Evolutionary conservation across 1,284 basidiomycete genomes (phyloP).

Genomic region (Ustilago bromivora): DNA sequence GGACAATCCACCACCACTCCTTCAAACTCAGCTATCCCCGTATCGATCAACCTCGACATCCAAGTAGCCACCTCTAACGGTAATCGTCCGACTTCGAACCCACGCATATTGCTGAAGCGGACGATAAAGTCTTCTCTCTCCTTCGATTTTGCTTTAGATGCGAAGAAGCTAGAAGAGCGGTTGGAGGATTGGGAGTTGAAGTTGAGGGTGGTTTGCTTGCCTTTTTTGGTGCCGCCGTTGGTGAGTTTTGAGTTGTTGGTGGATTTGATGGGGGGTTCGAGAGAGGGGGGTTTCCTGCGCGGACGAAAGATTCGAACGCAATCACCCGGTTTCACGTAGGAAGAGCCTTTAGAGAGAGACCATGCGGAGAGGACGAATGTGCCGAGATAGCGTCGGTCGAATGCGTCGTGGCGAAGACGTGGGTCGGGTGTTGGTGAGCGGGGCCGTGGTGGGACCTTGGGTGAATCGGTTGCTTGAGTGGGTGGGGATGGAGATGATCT

Average conservation of each 20-base stretch:
- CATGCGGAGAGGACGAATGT: slow-evolving; percentile 66
- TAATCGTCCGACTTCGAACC: slow-evolving; percentile 66
- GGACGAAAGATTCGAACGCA: slow-evolving; percentile 58
- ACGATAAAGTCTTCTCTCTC: slow-evolving; percentile 64
- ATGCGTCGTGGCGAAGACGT: slow-evolving; percentile 44
- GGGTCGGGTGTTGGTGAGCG: slow-evolving; percentile 44
- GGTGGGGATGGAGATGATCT: slow-evolving; percentile 17
- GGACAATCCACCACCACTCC: slow-evolving; percentile 66
- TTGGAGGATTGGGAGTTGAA: slow-evolving; percentile 31
- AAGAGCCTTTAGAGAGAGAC: slow-evolving; percentile 63
- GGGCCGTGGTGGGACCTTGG: neutral
- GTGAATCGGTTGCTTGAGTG: neutral
- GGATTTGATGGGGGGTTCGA: slow-evolving; percentile 16
- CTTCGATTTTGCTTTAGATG: slow-evolving; percentile 42
- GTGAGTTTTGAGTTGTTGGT: slow-evolving; percentile 21
- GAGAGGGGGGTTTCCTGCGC: slow-evolving; percentile 41
- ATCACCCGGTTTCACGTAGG: slow-evolving; percentile 62
- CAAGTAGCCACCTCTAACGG: slow-evolving; percentile 62
- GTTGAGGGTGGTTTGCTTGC: slow-evolving; percentile 58
- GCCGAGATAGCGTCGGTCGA: slow-evolving; percentile 59
- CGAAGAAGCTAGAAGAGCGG: slow-evolving; percentile 12
- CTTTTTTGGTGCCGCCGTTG: slow-evolving; percentile 25
- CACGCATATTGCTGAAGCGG: slow-evolving; percentile 64
- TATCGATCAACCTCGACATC: slow-evolving; percentile 66
- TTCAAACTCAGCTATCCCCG: slow-evolving; percentile 60